Base-by-base conservation (phyloP, 2,329 filamentous ascomycete species). In the Diaporthe vaccinii region DNA sequence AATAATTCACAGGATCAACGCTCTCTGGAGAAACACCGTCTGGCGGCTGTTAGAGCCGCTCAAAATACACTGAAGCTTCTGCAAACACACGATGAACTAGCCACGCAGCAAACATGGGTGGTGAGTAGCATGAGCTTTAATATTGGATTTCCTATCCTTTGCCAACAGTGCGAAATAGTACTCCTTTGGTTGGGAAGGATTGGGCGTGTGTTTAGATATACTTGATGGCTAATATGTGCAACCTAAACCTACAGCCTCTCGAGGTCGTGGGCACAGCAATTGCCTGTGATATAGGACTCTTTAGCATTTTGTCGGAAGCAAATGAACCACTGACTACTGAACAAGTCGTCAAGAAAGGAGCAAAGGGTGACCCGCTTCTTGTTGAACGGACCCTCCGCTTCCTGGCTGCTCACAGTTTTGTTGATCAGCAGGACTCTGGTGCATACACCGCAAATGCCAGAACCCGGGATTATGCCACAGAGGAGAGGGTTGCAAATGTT, bases 191-290 rank as follows among this genome's bases (percentile, higher is more conserved):
- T 44, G 2, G 3, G 3, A 41, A 62, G 10, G 1, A 39, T 2
- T 25, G 17, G 58, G 39, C 58, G 2, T 28, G 12, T 3, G 34
- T 61, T 49, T 7, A 12, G 15, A 41, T 1, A 51, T 14, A 34
- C 15, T 34, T 36, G 28, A n/a, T 6, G 20, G 44, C 61, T 67
- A 12, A 67, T 10, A 36, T 36, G 2, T 12, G 7, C 59, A 62
- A 31, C 10, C 4, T 7, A 6, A 14, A 7, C 25, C 14, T 6
- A 36, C 44, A 67, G 61, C 44, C 61, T 67, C 61, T 67, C 8
- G 61, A 67, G 25, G 34, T 67, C 3, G 61, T 67, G 12, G 61
- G 61, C 20, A 51, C 61, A 44, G 61, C 61, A 49, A 67, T 67
- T 20, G 61, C 41, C 22, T 67, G 61, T 3, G 44, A 67, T 9